phyloP scores from a whole-genome alignment of 2,329 filamentous ascomycete genomes.

The Apiospora phragmitis region DNA sequence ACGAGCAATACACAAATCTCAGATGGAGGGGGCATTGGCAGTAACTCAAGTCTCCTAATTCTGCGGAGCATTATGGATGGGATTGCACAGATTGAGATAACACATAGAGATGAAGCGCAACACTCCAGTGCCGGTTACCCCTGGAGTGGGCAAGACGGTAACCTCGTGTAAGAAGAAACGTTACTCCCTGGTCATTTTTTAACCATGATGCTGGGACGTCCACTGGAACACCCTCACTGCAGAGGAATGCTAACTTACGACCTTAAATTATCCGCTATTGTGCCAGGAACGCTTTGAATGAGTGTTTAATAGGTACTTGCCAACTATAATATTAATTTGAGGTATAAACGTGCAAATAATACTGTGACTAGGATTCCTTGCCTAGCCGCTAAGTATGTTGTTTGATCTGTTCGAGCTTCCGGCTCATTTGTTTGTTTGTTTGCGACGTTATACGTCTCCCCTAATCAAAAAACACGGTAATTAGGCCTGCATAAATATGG shows the following conservation, averaged over 20 bases:
- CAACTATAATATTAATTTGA: too few relatives aligned
- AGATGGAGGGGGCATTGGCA: background rate
- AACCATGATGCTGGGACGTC: background rate
- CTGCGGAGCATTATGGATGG: background rate
- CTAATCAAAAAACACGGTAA: too few relatives aligned
- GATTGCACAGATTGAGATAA: background rate
- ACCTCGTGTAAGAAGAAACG: background rate
- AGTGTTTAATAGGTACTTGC: background rate
- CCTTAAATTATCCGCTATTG: background rate
- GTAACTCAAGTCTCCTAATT: background rate
- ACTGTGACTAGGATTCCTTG: too few relatives aligned
- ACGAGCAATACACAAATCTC: background rate
- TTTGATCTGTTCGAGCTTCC: too few relatives aligned
- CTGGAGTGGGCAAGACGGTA: background rate
- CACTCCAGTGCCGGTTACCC: background rate
- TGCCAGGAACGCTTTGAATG: background rate
- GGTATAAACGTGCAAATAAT: too few relatives aligned
- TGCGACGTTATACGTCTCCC: too few relatives aligned
- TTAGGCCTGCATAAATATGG: too few relatives aligned
- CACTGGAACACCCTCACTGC: background rate
- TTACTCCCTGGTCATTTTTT: background rate
- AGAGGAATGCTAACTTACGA: background rate
- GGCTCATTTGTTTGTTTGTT: too few relatives aligned
- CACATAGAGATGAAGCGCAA: background rate
- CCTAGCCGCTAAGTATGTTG: too few relatives aligned